Percentiles rank a stretch among this genome's conserved stretches.
Evolutionary conservation across 2,329 filamentous ascomycete species (phyloP).

Genomic region (Aspergillus piperis): DNA sequence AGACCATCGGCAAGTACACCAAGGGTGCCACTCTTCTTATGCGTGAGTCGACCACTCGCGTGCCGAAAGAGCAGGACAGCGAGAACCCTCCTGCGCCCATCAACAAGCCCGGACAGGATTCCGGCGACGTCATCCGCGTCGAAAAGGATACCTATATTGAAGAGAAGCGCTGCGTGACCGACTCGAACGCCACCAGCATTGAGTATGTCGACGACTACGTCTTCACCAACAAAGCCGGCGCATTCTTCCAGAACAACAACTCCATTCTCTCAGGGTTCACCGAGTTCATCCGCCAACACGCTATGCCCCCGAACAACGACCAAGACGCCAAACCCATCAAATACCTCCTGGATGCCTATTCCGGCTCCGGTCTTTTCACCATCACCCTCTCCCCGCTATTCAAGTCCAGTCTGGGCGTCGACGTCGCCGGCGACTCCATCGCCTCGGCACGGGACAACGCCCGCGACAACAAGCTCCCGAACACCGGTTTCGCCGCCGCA

Average conservation of each 20-base stretch:
- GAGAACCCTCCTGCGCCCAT: constrained; percentile 6
- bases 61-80: constrained; percentile 28
- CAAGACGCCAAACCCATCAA: constrained; percentile 58
- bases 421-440: constrained; percentile 81
- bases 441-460: constrained; percentile 78
- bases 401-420: constrained; percentile 79
- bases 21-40: constrained; percentile 85
- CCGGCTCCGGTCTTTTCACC: constrained; percentile 94
- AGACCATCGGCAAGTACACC: constrained; percentile 70
- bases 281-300: constrained; percentile 78
- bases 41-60: constrained; percentile 77
- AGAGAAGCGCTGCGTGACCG: constrained; percentile 84
- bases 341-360: constrained; percentile 97
- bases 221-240: constrained; percentile 88
- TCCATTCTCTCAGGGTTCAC: constrained; percentile 89
- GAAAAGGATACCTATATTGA: constrained; percentile 67
- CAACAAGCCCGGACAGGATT: constrained; percentile 32
- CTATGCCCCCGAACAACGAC: constrained; percentile 57
- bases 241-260: constrained; percentile 99
- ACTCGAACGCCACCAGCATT: constrained; percentile 77
- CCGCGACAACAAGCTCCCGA: constrained; percentile 69
- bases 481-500: constrained; percentile 83
- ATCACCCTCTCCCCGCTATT: constrained; percentile 87
- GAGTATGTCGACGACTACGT: constrained; percentile 85
- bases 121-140: constrained; percentile 53